Evolutionary conservation across 2,329 filamentous ascomycete genomes (phyloP), one percentile per base, ranked within the genome.

Genomic region (Fusarium agapanthi): DNA sequence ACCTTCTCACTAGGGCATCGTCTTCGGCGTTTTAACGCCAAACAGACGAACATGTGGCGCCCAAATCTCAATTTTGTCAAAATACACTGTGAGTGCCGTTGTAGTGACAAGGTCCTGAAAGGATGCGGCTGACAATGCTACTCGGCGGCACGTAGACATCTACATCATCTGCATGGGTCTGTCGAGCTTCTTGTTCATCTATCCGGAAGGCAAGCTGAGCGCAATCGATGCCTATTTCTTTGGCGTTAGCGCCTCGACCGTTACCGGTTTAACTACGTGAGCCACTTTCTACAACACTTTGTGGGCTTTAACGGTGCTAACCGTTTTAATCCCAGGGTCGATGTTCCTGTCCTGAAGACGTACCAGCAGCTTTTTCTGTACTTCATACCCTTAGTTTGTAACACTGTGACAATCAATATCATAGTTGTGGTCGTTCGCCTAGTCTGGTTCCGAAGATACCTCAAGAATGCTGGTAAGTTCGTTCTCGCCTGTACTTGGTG

Each of bases 341-440:
- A 88, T 71, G 76, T 88, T 54, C 88, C 87, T 50, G 76, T 80
- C 3, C 75, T 88, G 22, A 82, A 82, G 65, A 82, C 80, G 0
- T 88, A 88, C 64, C 87, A 88, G 72, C 87, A 88, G 71, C 68
- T 88, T 7, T 84, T 83, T 56, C 72, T 88, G 40, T 89, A 88
- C 72, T 80, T 88, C 50, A 77, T 86, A 24, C 85, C 87, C 2
- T 81, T 86, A 13, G 63, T 88, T 5, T 83, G 82, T 0, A 87
- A 88, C 61, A 63, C 86, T 22, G 82, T 82, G 2, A 86, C 87
- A 70, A 79, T 88, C 73, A 88, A 88, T 71, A 83, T 85, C 7
- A 57, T 85, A 13, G 84, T 88, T 10, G 84, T 88, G 7, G 73
- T 85, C 18, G 82, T 86, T 1, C 81, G 87, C 0, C 72, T 88